Conservation (phyloP, 805 yeast genomes). For the Metschnikowia corniflorae region DNA sequence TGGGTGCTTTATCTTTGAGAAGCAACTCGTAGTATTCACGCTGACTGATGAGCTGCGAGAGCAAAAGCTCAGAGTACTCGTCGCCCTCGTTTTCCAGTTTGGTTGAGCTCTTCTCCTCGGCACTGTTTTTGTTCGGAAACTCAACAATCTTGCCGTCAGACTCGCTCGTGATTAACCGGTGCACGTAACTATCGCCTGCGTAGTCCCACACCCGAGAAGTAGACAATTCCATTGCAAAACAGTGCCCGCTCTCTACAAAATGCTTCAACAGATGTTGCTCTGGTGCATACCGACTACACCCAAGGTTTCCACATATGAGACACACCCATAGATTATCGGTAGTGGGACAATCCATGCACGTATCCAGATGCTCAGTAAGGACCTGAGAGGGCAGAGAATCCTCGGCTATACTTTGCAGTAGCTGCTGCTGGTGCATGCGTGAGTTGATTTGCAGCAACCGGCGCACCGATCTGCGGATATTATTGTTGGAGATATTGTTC, state of each 20-base stretch:
- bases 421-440: conserved; percentile 18
- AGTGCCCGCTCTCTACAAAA: conserved; percentile 72
- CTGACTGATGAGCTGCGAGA: conserved; percentile 82
- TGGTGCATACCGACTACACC: conserved; percentile 81
- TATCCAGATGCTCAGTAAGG: conserved; percentile 19
- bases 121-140: conserved; percentile 39
- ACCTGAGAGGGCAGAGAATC: conserved; percentile 5
- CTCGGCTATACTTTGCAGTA: conserved; percentile 1
- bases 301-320: conserved; percentile 85
- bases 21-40: conserved; percentile 71
- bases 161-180: conserved; percentile 77
- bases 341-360: conserved; percentile 57
- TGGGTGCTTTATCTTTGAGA: conserved; percentile 20
- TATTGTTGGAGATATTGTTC: conserved; percentile 37
- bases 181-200: conserved; percentile 87
- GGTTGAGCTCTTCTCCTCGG: conserved; percentile 4
- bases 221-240: conserved; percentile 83
- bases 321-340: conserved; percentile 80
- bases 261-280: conserved; percentile 84
- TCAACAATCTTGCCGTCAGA: conserved; percentile 89
- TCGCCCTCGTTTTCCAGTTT: conserved; percentile 21
- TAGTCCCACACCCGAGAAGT: conserved; percentile 94
- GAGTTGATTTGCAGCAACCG: conserved; percentile 30
- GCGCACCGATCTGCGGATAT: conserved; percentile 30
- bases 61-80: conserved; percentile 75